Percentiles rank a stretch among this genome's conserved stretches.
phyloP scores from a whole-genome alignment of 495 filamentous ascomycete genomes.

The Pyrenopolyporus hunteri region DNA sequence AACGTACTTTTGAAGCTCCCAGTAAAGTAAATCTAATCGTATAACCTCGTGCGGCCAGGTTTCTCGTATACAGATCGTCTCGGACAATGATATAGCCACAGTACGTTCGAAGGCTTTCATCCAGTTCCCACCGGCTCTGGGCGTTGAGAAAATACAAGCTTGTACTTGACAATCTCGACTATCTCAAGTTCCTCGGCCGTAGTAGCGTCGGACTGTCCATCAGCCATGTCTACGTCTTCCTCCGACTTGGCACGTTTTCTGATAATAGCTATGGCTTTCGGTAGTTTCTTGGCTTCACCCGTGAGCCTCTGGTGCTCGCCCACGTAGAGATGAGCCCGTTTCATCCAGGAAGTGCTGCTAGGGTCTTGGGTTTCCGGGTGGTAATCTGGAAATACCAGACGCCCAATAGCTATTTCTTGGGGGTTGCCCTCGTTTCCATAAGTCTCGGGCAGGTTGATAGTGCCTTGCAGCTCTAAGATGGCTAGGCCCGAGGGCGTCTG shows the following conservation, averaged over 20 bases:
- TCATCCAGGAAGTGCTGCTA: constrained; percentile 76
- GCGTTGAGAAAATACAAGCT: constrained; percentile 82
- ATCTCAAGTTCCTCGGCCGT: constrained; percentile 59
- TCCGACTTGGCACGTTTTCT: constrained; percentile 51
- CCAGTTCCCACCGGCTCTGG: constrained; percentile 79
- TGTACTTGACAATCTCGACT: constrained; percentile 86
- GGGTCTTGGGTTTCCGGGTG: constrained; percentile 52
- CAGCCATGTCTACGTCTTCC: constrained; percentile 34
- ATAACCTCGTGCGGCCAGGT: neutral
- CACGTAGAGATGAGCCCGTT: constrained; percentile 82
- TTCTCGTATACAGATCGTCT: neutral
- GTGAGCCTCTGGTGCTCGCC: constrained; percentile 88
- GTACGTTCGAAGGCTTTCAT: constrained; percentile 5
- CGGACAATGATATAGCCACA: neutral
- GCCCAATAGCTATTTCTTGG: constrained; percentile 66
- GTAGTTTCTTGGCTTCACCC: constrained; percentile 87
- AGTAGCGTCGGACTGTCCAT: constrained; percentile 21
- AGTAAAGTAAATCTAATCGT: neutral
- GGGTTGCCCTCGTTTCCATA: constrained; percentile 27
- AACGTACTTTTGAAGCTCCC: no score
- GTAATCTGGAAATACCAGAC: constrained; percentile 81
- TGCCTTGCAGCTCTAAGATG: constrained; percentile 89
- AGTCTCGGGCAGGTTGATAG: constrained; percentile 68
- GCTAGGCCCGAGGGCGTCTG: constrained; percentile 81
- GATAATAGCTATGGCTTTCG: constrained; percentile 78